These are phyloP conservation scores for Domatiomyces globalis DNA, from an alignment of 2,329 filamentous ascomycete genomes.

Conservation along the genomic window DNA sequence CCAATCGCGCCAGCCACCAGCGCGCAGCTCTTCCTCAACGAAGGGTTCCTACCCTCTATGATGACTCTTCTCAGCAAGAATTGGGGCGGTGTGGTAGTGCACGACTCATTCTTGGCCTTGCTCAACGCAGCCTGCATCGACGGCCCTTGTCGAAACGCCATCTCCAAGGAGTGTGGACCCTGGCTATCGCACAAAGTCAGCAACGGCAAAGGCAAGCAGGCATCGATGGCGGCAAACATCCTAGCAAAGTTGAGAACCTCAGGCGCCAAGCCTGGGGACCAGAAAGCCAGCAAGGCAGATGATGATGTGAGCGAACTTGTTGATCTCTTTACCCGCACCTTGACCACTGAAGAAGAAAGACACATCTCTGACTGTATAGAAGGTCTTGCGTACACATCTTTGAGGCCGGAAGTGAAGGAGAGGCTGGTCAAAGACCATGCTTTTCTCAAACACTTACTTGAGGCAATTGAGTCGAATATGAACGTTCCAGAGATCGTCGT, in stretches of 20 bases:
- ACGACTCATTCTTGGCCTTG: slow-evolving; percentile 74
- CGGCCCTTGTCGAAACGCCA: slow-evolving; percentile 63
- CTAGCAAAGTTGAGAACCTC: slow-evolving; percentile 47
- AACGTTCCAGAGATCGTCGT: slow-evolving; percentile 62
- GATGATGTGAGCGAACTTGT: slow-evolving; percentile 40
- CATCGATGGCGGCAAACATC: slow-evolving; percentile 52
- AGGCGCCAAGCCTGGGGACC: slow-evolving; percentile 19
- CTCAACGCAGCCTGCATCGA: slow-evolving; percentile 87
- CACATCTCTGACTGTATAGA: slow-evolving; percentile 69
- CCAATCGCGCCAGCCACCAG: slow-evolving; percentile 67
- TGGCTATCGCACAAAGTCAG: slow-evolving; percentile 79
- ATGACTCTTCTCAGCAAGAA: slow-evolving; percentile 63
- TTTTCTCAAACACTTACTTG: slow-evolving; percentile 56
- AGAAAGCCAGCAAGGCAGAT: slow-evolving; percentile 26
- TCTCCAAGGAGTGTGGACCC: slow-evolving; percentile 68
- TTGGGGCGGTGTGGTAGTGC: slow-evolving; percentile 73
- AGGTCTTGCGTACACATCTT: slow-evolving; percentile 79
- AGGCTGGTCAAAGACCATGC: slow-evolving; percentile 52
- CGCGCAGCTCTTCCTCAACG: slow-evolving; percentile 67
- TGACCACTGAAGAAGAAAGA: slow-evolving; percentile 25
- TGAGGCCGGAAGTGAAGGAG: slow-evolving; percentile 76
- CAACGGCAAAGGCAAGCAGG: slow-evolving; percentile 46
- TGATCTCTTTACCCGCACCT: slow-evolving; percentile 38
- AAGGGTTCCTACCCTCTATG: slow-evolving; percentile 69
- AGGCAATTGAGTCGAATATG: slow-evolving; percentile 31